Evolutionary conservation across 2,329 filamentous ascomycete genomes (phyloP), one percentile per base, ranked within the genome.

Genomic region (Neofusicoccum laricinum): DNA sequence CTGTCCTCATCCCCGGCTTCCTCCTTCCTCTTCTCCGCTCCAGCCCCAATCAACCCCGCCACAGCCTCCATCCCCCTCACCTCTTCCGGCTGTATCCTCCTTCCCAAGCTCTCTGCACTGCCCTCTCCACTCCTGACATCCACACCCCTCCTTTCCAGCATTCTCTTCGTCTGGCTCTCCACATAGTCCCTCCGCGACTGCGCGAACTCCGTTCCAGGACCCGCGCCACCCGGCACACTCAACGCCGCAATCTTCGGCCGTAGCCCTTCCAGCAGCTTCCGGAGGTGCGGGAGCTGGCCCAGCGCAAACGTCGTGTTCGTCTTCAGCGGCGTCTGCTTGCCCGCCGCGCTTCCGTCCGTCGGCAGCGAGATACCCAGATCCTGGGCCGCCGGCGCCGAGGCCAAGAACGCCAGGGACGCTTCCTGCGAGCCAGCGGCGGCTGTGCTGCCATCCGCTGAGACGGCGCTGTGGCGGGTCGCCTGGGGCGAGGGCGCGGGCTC

Each of bases 171-270:
- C 55, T 53, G 63, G 15, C 7, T 58, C 48, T 65, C 93, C 55
- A 98, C 88, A 74, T 98, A 98, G 68, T 90, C 85, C 64, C 89
- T 83, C 66, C 94, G 83, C 74, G 95, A 88, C 61, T 88, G 85
- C 43, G 88, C 84, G 80, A 83, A 82, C 61, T 81, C 77, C n/a
- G 75, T 71, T 21, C 19, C 53, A 6, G 38, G 53, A 5, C 38
- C 53, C 38, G 21, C 38, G 15, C 71, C 38, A 2, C 71, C 70
- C n/a, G 69, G 65, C 58, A 73, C 68, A 2, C 75, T 72, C 61
- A 86, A 67, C 5, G 76, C 74, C 4, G 77, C 76, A 32, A 96
- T 78, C 65, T 89, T 87, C 0, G 90, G 87, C 66, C 88, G 81
- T 40, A 97, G 80, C 12, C 85, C 83, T 10, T 86, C 82, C 55